Evolutionary conservation across 2,329 filamentous ascomycete genomes (phyloP), one percentile per base, ranked within the genome.

Genomic region (Phialocephala sp.): DNA sequence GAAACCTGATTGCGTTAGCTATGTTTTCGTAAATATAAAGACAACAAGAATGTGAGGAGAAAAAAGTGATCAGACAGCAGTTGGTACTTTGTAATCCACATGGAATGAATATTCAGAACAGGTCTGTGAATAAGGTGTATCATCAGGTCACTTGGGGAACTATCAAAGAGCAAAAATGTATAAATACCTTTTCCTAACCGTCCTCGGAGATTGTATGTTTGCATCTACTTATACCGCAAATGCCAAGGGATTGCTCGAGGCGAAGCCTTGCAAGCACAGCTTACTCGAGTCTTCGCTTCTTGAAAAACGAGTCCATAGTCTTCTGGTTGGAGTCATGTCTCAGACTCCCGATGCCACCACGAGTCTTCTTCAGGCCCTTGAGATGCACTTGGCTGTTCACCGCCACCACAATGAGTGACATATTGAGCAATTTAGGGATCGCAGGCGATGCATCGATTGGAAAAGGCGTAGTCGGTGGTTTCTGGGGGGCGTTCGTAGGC

Each of bases 301-400:
- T 88, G 77, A 97, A 94, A 80, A 95, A 97, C 0, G 85, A 85
- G 55, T 92, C 87, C 72, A 97, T 85, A 20, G 85, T 92, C 74
- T 85, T 89, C 77, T 97, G 94, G 56, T 84, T 88, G 12, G 86
- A 83, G 76, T 97, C 93, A 75, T 92, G 89, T 63, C 85, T 84
- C 45, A 91, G 84, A 72, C 90, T 95, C 62, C 93, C 93, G 64
- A 97, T 91, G 3, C 93, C 93, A 36, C 92, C 92, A 27, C 90
- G 83, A 9, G 92, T 94, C 77, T 92, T 91, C 76, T 89, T 94
- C 65, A 97, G 80, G 35, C 89, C 87, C 54, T 81, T 79, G 2
- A 97, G 84, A 77, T 97, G 94, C 4, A 87, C 84, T 66, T 86
- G 84, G 67, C 85, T 86, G 75, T 97, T 94, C 68, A 93, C 83